Evolutionary conservation across 441 rosid genomes (phyloP).

Genomic region (Erodium moschatum): DNA sequence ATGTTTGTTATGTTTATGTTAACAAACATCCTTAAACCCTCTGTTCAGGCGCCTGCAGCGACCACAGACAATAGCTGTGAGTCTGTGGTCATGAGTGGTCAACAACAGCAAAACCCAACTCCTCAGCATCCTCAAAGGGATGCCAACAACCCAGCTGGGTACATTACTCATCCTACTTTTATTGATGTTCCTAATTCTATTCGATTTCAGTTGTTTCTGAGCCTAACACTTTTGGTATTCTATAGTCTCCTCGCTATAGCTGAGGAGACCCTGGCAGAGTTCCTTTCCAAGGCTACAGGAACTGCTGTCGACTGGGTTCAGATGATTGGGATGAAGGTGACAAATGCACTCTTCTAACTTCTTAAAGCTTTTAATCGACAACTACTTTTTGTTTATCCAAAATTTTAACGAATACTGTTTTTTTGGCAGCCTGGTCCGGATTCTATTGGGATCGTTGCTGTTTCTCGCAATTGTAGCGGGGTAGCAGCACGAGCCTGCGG

Average conservation of each 20-base stretch:
- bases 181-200: slow-evolving; percentile 14
- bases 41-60: slow-evolving; percentile 41
- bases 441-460: slow-evolving; percentile 99
- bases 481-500: slow-evolving; percentile 99
- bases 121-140: slow-evolving; percentile 89
- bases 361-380: neutral
- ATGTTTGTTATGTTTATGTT: neutral
- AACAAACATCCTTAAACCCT: slow-evolving; percentile 20
- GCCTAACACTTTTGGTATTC: slow-evolving; percentile 11
- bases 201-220: neutral
- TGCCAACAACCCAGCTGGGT: slow-evolving; percentile 97
- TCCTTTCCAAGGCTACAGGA: slow-evolving; percentile 99
- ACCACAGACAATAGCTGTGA: slow-evolving; percentile 79
- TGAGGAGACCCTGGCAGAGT: slow-evolving; percentile 78
- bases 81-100: slow-evolving; percentile 82
- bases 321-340: slow-evolving; percentile 99
- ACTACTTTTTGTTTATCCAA: slow-evolving; percentile 6
- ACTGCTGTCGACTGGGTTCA: slow-evolving; percentile 99
- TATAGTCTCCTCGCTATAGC: slow-evolving; percentile 91
- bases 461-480: slow-evolving; percentile 94
- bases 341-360: slow-evolving; percentile 1
- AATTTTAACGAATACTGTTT: neutral
- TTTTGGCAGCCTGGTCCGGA: slow-evolving; percentile 99
- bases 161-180: slow-evolving; percentile 23
- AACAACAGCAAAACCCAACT: slow-evolving; percentile 88